phyloP scores from a whole-genome alignment of 345 rosid species.

The Populus davidiana region DNA sequence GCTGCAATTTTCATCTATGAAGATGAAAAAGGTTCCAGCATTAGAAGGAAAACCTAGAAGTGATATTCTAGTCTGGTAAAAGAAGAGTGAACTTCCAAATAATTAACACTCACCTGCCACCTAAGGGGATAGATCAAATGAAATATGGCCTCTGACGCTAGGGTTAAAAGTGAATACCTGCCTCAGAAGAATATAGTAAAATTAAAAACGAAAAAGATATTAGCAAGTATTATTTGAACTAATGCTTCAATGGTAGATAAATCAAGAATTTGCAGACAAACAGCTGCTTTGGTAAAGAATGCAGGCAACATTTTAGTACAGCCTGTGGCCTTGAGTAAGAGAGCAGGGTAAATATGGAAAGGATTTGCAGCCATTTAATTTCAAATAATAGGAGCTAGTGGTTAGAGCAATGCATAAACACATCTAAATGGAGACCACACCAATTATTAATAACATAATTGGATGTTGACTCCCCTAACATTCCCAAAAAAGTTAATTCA shows the following conservation, averaged over 20 bases:
- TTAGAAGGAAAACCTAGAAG: background rate
- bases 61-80: background rate
- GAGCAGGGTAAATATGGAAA: background rate
- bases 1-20: constrained; percentile 7
- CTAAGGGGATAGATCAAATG: constrained; percentile 96
- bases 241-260: background rate
- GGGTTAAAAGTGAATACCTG: constrained; percentile 92
- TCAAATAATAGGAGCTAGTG: background rate
- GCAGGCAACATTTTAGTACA: background rate
- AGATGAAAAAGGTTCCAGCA: background rate
- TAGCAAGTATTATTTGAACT: background rate
- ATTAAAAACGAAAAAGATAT: background rate
- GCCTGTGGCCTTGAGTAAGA: background rate
- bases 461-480: background rate
- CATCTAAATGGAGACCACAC: background rate
- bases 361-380: background rate
- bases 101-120: constrained; percentile 71
- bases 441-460: background rate
- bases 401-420: background rate
- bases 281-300: background rate
- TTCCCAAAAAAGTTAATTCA: background rate
- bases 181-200: constrained; percentile 15
- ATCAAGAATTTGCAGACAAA: background rate
- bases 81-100: background rate
- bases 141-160: constrained; percentile 90